Evolutionary conservation across 352 stramenopile genomes (phyloP).

Genomic region (Peronospora farinosa): DNA sequence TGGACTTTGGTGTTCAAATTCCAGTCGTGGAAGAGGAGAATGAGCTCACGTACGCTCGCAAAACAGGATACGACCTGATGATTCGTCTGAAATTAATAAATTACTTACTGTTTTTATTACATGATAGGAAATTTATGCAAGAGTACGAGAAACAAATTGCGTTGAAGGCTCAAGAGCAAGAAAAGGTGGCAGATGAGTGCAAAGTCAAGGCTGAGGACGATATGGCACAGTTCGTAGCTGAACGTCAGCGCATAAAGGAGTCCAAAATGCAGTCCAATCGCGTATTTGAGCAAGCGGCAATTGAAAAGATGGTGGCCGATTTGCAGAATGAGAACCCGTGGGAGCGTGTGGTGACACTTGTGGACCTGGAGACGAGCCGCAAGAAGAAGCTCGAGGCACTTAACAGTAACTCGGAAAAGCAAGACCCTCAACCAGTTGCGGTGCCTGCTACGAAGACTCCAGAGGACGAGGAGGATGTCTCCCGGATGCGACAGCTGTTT

Average conservation of each 20-base stretch:
- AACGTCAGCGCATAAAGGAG: slow-evolving; percentile 84
- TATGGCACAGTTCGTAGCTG: slow-evolving; percentile 78
- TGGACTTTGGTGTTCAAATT: slow-evolving; percentile 29
- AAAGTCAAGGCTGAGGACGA: slow-evolving; percentile 61
- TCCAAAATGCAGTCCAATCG: slow-evolving; percentile 89
- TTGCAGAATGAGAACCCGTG: slow-evolving; percentile 92
- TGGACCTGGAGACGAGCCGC: slow-evolving; percentile 82
- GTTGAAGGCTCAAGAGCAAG: slow-evolving; percentile 59
- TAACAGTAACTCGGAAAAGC: slow-evolving; percentile 38
- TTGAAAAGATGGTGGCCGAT: slow-evolving; percentile 92
- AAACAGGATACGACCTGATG: not conserved
- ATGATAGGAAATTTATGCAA: slow-evolving; percentile 61
- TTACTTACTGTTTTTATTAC: not conserved
- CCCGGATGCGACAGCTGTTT: slow-evolving; percentile 90
- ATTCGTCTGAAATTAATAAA: not conserved
- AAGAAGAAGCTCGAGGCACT: slow-evolving; percentile 67
- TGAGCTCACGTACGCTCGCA: slow-evolving; percentile 54
- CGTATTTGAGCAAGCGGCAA: slow-evolving; percentile 89
- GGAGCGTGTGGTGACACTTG: slow-evolving; percentile 91
- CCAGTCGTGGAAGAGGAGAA: slow-evolving; percentile 61
- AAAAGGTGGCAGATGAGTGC: slow-evolving; percentile 63
- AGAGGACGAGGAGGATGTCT: slow-evolving; percentile 80
- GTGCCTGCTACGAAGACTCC: slow-evolving; percentile 48
- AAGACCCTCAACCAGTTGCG: slow-evolving; percentile 37
- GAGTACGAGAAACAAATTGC: slow-evolving; percentile 67